Evolutionary conservation across 2,329 filamentous ascomycete species (phyloP), one percentile per base, ranked within the genome.

Genomic region (Cercospora citrullina): DNA sequence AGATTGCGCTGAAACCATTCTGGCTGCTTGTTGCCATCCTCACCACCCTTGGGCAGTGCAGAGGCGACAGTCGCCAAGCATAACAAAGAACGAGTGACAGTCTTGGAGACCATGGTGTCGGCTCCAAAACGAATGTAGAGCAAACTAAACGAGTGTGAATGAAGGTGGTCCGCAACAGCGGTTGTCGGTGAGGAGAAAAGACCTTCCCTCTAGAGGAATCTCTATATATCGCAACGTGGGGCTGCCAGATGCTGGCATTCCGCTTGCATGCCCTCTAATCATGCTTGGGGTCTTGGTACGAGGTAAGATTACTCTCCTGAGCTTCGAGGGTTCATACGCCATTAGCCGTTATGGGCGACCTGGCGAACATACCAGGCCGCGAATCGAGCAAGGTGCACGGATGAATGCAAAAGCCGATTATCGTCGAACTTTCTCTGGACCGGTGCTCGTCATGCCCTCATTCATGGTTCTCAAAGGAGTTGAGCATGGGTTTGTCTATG

Each of bases 1-100:
- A 79, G 72, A 68, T 81, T 81, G 68, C 80, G 79, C 21, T 66
- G 59, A 31, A 60, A 63, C 63, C 60, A 63, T 57, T 60, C 67
- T 30, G 53, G 64, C 64, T 60, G 64, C 45, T 66, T 67, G 18
- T 45, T 33, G 9, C 60, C 16, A 12, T 60, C 33, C 6, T 63
- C 39, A 48, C 45, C 36, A 18, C 60, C 60, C 23, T 60, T 59
- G 16, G 67, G 67, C n/a, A 68, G 63, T 31, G 67, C 67, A 42
- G 67, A 60, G 21, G 63, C 67, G n/a, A 68, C 36, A 53, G 63
- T 59, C 2, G 67, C 60, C 53, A 68, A 31, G 60, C 66, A 68
- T 62, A 68, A 63, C 60, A 68, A 62, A 63, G 67, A 68, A 68
- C 63, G 67, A 68, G 67, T 63, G 67, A 68, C 63, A 48, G 67